A percentile compares a stretch with the other conserved stretches of the same genome.
phyloP scores from a whole-genome alignment of 1,139 yeast genomes.

The Zygosaccharomyces sapae region DNA sequence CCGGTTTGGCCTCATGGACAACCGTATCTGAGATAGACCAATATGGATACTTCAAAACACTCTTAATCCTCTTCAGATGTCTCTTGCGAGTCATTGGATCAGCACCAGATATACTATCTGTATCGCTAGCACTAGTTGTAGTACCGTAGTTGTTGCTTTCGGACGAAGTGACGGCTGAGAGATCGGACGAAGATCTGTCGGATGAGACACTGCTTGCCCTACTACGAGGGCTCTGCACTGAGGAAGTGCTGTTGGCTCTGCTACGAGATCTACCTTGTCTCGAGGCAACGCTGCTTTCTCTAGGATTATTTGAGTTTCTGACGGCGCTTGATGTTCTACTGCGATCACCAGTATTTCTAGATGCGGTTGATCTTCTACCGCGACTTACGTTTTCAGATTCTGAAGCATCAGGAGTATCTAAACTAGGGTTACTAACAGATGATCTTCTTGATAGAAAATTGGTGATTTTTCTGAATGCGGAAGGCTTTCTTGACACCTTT shows the following conservation, averaged over 20 bases:
- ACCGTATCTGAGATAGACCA: conserved; percentile 84
- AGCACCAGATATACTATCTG: conserved; percentile 9
- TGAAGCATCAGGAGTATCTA: conserved; percentile 9
- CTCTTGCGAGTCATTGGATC: conserved; percentile 11
- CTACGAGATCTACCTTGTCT: conserved; percentile 6
- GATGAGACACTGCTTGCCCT: conserved; percentile 22
- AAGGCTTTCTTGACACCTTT: conserved; percentile 19
- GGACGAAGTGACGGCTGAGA: conserved; percentile 10
- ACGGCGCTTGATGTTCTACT: conserved; percentile 4
- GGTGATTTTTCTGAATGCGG: conserved; percentile 19
- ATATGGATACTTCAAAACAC: conserved; percentile 58
- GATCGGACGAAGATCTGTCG: conserved; percentile 14
- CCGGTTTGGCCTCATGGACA: conserved; percentile 57
- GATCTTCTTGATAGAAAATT: conserved; percentile 23
- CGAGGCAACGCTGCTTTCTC: conserved; percentile 2
- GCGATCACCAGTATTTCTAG: conserved; percentile 1
- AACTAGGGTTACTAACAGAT: conserved; percentile 14
- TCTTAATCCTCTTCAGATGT: conserved; percentile 44
- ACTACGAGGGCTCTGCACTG: conserved; percentile 13
- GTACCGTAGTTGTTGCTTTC: conserved; percentile 11
- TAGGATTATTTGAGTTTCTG: background rate
- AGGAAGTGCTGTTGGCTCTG: conserved; percentile 13
- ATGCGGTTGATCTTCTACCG: background rate
- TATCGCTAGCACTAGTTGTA: conserved; percentile 14
- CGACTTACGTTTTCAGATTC: conserved; percentile 3